Base-by-base conservation (phyloP, 1,139 yeast species). In the Candida mesenterica region DNA sequence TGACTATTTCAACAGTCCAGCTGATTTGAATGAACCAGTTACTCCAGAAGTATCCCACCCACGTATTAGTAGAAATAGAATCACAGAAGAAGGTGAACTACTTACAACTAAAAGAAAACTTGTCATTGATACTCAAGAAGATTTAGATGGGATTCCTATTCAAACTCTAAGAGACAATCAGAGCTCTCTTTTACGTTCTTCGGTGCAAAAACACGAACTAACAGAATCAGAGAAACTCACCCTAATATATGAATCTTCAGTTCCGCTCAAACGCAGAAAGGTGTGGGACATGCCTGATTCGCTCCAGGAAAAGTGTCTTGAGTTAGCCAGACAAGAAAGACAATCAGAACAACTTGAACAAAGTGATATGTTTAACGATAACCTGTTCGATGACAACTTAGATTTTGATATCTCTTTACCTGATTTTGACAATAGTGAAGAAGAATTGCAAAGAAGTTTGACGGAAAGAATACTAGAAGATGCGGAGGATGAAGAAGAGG, bases 371-470 rank as follows among this genome's bases (percentile, higher is more conserved):
- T 49, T 46, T 30, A 30, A 35, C 15, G 48, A 53, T 23, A 53
- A 49, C 24, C 54, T 53, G 29, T 48, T 49, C 28, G 57, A 56
- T 26, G 40, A 50, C 24, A 50, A 55, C 35, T 31, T 65, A 34
- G 71, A 68, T 43, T 66, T 68, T 44, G 74, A 69, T 41, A 45
- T 68, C 25, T 63, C 72, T 4, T 48, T 68, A 28, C 71, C 72
- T 4, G 72, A 59, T 7, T 46, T 66, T 13, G 66, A 57, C 9
- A 46, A 52, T 2, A 42, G 31, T n/a, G 27, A 28, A 5, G 38
- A 40, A 9, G 42, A 38, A 3, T 29, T 37, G n/a, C 39, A 42
- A 31, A 34, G 24, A 15, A 28, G 31, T 14, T 15, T 23, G 10
- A 17, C 9, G 23, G 18, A 15, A 45, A 44, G 17, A 50, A 64